These are phyloP conservation scores for Babesia divergens DNA, from an alignment of 169 alveolate species.

Conservation along the genomic window DNA sequence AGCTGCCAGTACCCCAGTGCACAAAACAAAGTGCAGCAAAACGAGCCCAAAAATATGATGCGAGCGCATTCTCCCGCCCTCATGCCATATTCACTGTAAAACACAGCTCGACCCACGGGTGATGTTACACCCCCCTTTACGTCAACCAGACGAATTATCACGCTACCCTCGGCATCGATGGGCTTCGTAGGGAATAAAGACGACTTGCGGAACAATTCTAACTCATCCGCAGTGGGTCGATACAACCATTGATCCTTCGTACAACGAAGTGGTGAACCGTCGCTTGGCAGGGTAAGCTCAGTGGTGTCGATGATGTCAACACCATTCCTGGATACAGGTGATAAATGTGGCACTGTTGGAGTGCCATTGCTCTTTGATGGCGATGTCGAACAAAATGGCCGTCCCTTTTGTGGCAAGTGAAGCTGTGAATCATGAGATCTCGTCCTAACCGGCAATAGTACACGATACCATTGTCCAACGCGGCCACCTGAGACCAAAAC, in stretches of 20 bases:
- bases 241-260: slow-evolving; percentile 66
- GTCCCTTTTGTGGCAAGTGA: too few species aligned
- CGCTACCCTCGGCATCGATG: slow-evolving; percentile 76
- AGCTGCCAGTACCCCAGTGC: slow-evolving; percentile 83
- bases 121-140: slow-evolving; percentile 71
- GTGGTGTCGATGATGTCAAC: not conserved
- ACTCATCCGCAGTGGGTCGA: slow-evolving; percentile 32
- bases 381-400: too few species aligned
- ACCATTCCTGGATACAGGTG: too few species aligned
- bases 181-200: slow-evolving; percentile 57
- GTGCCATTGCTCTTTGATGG: too few species aligned
- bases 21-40: not conserved
- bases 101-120: slow-evolving; percentile 75
- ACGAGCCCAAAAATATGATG: slow-evolving; percentile 9
- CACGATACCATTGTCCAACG: too few species aligned
- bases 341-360: too few species aligned
- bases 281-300: slow-evolving; percentile 3
- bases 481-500: too few species aligned
- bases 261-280: slow-evolving; percentile 30
- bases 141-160: slow-evolving; percentile 74
- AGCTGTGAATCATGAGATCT: too few species aligned
- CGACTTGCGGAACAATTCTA: slow-evolving; percentile 37
- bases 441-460: too few species aligned
- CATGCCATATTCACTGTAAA: slow-evolving; percentile 81
- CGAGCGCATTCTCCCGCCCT: slow-evolving; percentile 72